Conservation (phyloP, 2,329 filamentous ascomycete genomes). For the Aureobasidium sp. region DNA sequence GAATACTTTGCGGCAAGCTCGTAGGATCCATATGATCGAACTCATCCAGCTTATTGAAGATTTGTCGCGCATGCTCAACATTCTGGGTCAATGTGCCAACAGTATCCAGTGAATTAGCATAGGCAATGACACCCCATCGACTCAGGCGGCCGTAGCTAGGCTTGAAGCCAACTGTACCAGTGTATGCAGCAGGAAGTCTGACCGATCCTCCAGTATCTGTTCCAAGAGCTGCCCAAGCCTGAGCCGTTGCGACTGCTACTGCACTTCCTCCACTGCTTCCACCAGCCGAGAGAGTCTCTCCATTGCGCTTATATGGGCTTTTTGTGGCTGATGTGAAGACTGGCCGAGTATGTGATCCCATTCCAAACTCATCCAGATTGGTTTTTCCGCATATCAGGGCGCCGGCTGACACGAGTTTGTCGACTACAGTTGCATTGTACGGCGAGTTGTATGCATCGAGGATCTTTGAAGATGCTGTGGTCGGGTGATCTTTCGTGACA, state of each 20-base stretch:
- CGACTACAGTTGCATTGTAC: slow-evolving; percentile 74
- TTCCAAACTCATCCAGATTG: slow-evolving; percentile 93
- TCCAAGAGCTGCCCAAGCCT: slow-evolving; percentile 66
- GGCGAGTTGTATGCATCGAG: slow-evolving; percentile 63
- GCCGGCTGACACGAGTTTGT: slow-evolving; percentile 57
- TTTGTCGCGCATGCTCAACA: slow-evolving; percentile 39
- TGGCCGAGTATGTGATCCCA: slow-evolving; percentile 74
- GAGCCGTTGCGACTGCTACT: slow-evolving; percentile 63
- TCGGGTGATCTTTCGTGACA: slow-evolving; percentile 42
- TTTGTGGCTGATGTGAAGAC: slow-evolving; percentile 61
- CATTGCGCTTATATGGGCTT: slow-evolving; percentile 38
- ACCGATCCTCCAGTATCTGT: slow-evolving; percentile 93
- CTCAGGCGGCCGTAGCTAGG: slow-evolving; percentile 86
- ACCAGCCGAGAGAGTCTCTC: slow-evolving; percentile 56
- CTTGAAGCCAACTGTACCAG: slow-evolving; percentile 77
- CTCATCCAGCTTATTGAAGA: slow-evolving; percentile 47
- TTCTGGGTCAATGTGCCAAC: slow-evolving; percentile 65
- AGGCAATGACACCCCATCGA: slow-evolving; percentile 78
- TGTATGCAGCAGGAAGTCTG: slow-evolving; percentile 80
- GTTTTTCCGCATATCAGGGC: slow-evolving; percentile 68
- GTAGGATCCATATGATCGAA: slow-evolving; percentile 71
- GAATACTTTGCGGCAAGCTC: slow-evolving; percentile 52
- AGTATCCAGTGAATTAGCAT: slow-evolving; percentile 88
- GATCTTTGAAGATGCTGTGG: slow-evolving; percentile 76
- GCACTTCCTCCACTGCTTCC: slow-evolving; percentile 94